These are phyloP conservation scores for Cordyceps pruinosa DNA, from an alignment of 2,329 filamentous ascomycete genomes.

Conservation along the genomic window DNA sequence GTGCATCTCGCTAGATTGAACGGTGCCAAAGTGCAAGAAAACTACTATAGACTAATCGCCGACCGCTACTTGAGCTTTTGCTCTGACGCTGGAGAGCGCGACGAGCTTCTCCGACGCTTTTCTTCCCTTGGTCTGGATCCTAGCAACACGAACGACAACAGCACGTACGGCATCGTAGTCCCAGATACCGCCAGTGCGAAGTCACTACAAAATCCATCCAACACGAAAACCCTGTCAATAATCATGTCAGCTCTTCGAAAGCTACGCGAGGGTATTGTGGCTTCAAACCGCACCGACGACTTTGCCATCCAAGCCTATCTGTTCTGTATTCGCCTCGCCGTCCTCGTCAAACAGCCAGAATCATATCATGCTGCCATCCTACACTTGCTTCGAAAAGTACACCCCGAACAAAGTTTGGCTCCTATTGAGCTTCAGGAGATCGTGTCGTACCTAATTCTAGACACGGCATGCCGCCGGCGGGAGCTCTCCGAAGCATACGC, in stretches of 20 bases:
- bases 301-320: constrained; percentile 89
- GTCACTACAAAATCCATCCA: constrained; percentile 21
- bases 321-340: constrained; percentile 79
- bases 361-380: constrained; percentile 85
- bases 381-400: constrained; percentile 67
- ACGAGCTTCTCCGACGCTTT: constrained; percentile 70
- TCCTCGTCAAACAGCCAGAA: constrained; percentile 75
- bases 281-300: constrained; percentile 64
- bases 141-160: background rate
- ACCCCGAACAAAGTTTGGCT: constrained; percentile 60
- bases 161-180: background rate
- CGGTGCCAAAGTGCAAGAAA: constrained; percentile 71
- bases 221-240: constrained; percentile 59
- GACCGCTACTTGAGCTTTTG: constrained; percentile 88
- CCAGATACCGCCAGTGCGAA: constrained; percentile 8
- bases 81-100: constrained; percentile 62
- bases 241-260: constrained; percentile 84
- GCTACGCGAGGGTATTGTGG: constrained; percentile 81
- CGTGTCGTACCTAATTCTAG: constrained; percentile 72
- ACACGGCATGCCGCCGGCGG: constrained; percentile 76
- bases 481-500: constrained; percentile 68
- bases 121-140: constrained; percentile 45
- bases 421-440: constrained; percentile 71
- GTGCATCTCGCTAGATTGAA: constrained; percentile 46
- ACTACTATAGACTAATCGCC: constrained; percentile 80